A percentile compares a stretch with the other conserved stretches of the same genome.
These are phyloP conservation scores for Cyclostephanos invisitatus DNA, from an alignment of 108 stramenopile species.

Conservation along the genomic window DNA sequence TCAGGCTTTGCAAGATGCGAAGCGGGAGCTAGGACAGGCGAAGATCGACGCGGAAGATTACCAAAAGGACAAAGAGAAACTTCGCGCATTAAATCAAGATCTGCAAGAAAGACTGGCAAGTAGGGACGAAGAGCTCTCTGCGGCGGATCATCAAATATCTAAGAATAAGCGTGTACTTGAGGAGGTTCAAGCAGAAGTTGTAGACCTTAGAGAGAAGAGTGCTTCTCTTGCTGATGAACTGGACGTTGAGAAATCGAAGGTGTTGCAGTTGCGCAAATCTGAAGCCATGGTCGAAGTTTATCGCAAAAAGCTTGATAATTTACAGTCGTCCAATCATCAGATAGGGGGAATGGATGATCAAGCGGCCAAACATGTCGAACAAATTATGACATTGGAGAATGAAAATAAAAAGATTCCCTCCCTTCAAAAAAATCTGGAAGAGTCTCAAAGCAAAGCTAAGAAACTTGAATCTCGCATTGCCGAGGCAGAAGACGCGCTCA, in stretches of 20 bases:
- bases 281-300: slow-evolving; percentile 80
- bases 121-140: slow-evolving; percentile 69
- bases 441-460: slow-evolving; percentile 49
- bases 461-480: slow-evolving; percentile 49
- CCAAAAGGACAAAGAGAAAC: slow-evolving; percentile 69
- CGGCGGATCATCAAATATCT: slow-evolving; percentile 62
- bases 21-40: slow-evolving; percentile 62
- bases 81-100: slow-evolving; percentile 77
- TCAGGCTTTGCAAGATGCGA: slow-evolving; percentile 56
- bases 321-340: slow-evolving; percentile 77
- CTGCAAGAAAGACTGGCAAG: slow-evolving; percentile 76
- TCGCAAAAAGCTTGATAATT: slow-evolving; percentile 76
- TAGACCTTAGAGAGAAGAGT: slow-evolving; percentile 69
- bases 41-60: slow-evolving; percentile 59
- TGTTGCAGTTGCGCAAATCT: slow-evolving; percentile 73
- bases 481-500: slow-evolving; percentile 46
- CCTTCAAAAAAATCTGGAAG: slow-evolving; percentile 64
- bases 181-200: slow-evolving; percentile 62
- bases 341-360: slow-evolving; percentile 82
- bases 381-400: slow-evolving; percentile 82
- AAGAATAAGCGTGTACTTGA: slow-evolving; percentile 63
- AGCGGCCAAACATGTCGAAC: slow-evolving; percentile 70
- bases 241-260: slow-evolving; percentile 81
- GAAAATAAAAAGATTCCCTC: slow-evolving; percentile 72
- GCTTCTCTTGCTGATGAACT: slow-evolving; percentile 83